phyloP scores from a whole-genome alignment of 2,329 filamentous ascomycete genomes.

The Neopestalotiopsis sp. region DNA sequence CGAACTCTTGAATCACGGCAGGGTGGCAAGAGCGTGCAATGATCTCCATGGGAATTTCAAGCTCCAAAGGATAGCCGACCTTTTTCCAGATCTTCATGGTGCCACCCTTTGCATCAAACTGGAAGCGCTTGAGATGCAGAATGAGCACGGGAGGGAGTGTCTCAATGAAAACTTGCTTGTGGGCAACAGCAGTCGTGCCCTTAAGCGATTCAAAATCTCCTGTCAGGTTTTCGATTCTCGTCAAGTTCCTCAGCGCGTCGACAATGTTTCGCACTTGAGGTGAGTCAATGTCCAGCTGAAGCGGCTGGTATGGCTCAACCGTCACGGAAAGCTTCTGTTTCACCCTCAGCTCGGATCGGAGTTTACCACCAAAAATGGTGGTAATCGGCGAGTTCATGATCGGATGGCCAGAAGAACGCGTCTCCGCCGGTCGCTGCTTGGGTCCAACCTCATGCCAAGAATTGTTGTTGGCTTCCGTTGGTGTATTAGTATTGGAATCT shows the following conservation, averaged over 20 bases:
- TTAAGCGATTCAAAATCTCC: slow-evolving; percentile 83
- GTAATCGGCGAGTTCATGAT: slow-evolving; percentile 81
- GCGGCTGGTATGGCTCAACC: slow-evolving; percentile 88
- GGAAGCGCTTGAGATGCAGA: slow-evolving; percentile 94
- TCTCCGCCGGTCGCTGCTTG: slow-evolving; percentile 86
- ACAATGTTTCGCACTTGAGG: slow-evolving; percentile 87
- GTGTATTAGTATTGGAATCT: slow-evolving; percentile 41
- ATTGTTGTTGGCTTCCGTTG: slow-evolving; percentile 51
- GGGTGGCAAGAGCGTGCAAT: slow-evolving; percentile 79
- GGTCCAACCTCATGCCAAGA: slow-evolving; percentile 96
- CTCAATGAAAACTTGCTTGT: slow-evolving; percentile 95
- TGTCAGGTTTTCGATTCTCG: slow-evolving; percentile 81
- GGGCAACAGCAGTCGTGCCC: slow-evolving; percentile 77
- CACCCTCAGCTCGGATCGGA: slow-evolving; percentile 87
- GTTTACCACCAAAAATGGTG: slow-evolving; percentile 90
- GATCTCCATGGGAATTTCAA: slow-evolving; percentile 91
- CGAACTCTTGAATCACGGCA: slow-evolving; percentile 65
- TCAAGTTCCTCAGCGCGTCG: slow-evolving; percentile 86
- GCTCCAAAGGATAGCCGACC: slow-evolving; percentile 89
- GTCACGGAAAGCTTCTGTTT: slow-evolving; percentile 92
- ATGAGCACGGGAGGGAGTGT: slow-evolving; percentile 89
- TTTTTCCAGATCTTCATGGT: slow-evolving; percentile 99
- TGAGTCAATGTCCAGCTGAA: slow-evolving; percentile 93
- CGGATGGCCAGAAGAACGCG: slow-evolving; percentile 80
- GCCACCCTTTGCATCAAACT: slow-evolving; percentile 86